Evolutionary conservation across 805 yeast species (phyloP), one percentile per base, ranked within the genome.

Genomic region (Sugiyamaella smithiae): DNA sequence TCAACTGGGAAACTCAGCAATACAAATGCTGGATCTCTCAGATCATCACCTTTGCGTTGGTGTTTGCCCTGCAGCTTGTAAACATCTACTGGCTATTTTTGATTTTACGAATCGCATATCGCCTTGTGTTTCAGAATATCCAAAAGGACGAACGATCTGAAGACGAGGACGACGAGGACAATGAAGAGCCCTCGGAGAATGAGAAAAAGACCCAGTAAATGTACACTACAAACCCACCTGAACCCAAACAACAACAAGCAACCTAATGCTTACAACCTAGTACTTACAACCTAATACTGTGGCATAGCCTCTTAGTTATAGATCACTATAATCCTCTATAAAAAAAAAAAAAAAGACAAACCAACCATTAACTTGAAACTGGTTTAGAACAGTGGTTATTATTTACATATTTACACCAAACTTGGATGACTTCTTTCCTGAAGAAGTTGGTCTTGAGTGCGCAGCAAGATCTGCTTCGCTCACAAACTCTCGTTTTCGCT

Each of bases 1-100:
- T 93, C 58, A 81, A 88, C 72, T 93, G 88, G 81, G 86, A 77
- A 9, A 82, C 93, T 25, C 91, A 90, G 67, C 97, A 93, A 67
- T 93, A 91, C 73, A 93, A 93, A 69, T 93, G 98, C 70, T 88
- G 88, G 85, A 87, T 93, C 57, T 84, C 98, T 20, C 95, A 88
- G 70, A 86, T 88, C 47, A 89, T 93, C 65, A 90, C 91, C 2
- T 90, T 93, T 61, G 67, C 69, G 19, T 76, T 93, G 61, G 77
- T 93, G 52, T 72, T 77, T 46, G 90, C 93, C 0, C 75, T 93
- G 55, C 98, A 93, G 67, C 60, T 88, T 48, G 88, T 93, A 49
- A 93, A 93, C 63, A 58, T 79, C 17, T 93, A 86, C 70, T 93
- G 99, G 99, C 75, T 90, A 50, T 80, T 78, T 59, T 74, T 91